Conservation (phyloP, 2,329 filamentous ascomycete genomes). For the Parastagonospora nodorum region DNA sequence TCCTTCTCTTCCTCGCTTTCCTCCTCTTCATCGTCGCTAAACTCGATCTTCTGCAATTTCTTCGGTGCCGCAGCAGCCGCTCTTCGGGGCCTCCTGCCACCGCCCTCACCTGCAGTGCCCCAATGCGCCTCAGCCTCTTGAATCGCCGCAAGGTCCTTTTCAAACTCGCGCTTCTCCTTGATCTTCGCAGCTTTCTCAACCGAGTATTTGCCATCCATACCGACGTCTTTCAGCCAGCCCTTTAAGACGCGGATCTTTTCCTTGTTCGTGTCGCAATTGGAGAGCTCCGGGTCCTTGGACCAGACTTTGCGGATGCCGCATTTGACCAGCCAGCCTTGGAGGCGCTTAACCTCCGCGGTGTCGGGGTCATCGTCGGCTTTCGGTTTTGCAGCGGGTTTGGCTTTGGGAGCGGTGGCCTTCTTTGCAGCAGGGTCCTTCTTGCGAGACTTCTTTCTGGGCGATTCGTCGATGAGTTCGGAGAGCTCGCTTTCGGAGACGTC, state of each 20-base stretch:
- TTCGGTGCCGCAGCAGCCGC: constrained; percentile 17
- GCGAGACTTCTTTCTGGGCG: constrained; percentile 63
- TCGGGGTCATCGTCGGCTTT: constrained; percentile 60
- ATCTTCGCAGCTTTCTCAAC: constrained; percentile 83
- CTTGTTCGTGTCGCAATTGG: constrained; percentile 71
- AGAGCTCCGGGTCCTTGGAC: constrained; percentile 72
- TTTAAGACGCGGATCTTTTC: constrained; percentile 85
- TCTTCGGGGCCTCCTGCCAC: constrained; percentile 34
- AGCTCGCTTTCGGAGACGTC: constrained; percentile 65
- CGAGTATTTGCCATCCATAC: constrained; percentile 89
- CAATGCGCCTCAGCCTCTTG: constrained; percentile 80
- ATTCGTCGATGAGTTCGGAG: constrained; percentile 79
- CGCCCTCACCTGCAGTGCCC: constrained; percentile 58
- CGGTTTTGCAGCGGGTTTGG: constrained; percentile 45
- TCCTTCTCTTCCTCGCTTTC: constrained; percentile 20
- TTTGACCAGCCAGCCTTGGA: constrained; percentile 85
- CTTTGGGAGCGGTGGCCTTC: constrained; percentile 40
- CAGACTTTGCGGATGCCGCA: constrained; percentile 94
- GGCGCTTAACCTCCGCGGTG: constrained; percentile 80
- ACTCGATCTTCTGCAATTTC: constrained; percentile 25
- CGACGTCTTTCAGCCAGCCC: constrained; percentile 75
- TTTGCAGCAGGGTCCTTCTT: constrained; percentile 37
- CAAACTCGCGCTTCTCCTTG: constrained; percentile 82
- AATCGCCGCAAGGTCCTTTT: constrained; percentile 82
- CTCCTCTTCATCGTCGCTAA: constrained; percentile 33